Conservation (phyloP, 1,139 yeast species). For the Debaryomyces sp. region DNA sequence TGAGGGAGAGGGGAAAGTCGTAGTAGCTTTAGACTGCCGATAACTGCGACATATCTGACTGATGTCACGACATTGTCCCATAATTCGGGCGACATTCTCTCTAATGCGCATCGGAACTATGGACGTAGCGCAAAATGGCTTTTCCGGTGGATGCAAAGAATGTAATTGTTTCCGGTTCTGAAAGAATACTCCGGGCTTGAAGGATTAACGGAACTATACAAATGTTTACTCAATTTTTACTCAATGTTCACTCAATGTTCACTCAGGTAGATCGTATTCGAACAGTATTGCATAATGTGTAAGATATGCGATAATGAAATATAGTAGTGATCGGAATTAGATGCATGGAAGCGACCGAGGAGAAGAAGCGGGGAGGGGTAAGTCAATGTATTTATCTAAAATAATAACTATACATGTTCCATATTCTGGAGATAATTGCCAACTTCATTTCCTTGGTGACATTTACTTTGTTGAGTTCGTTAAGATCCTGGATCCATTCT, state of each 20-base stretch:
- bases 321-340: background rate
- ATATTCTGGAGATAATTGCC: slow-evolving; percentile 52
- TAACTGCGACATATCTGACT: background rate
- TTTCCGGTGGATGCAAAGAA: background rate
- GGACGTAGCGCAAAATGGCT: background rate
- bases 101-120: background rate
- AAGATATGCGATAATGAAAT: background rate
- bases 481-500: slow-evolving; percentile 60
- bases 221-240: too few relatives aligned
- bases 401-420: slow-evolving; percentile 54
- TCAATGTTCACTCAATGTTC: too few relatives aligned
- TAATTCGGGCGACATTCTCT: background rate
- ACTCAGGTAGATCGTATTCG: too few relatives aligned
- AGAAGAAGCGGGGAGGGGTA: background rate
- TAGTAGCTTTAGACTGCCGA: background rate
- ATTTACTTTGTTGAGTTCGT: slow-evolving; percentile 47
- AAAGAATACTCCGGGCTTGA: too few relatives aligned
- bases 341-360: background rate
- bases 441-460: slow-evolving; percentile 35
- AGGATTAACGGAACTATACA: too few relatives aligned
- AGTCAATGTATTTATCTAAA: slow-evolving; percentile 23
- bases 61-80: background rate
- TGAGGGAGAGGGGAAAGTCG: background rate
- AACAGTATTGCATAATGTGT: too few relatives aligned
- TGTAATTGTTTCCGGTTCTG: too few relatives aligned